These are phyloP conservation scores for Hansenula anomala DNA, from an alignment of 1,139 yeast genomes.

Conservation along the genomic window DNA sequence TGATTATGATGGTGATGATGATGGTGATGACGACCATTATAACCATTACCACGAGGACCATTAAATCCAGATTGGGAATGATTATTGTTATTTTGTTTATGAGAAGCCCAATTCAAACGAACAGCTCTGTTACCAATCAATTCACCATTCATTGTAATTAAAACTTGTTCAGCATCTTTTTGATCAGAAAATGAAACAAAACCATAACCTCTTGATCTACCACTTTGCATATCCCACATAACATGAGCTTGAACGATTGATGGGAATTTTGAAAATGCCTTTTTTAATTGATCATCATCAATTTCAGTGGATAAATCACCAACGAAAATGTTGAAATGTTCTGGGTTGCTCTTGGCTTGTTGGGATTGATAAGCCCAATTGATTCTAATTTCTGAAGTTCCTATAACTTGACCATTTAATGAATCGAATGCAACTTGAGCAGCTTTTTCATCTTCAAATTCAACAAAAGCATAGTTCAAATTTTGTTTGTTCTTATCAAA, in stretches of 20 bases:
- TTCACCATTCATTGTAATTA: constrained; percentile 71
- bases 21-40: constrained; percentile 5
- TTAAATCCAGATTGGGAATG: constrained; percentile 3
- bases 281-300: constrained; percentile 65
- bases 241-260: constrained; percentile 82
- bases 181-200: constrained; percentile 74
- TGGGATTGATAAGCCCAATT: constrained; percentile 86
- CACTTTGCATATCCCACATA: constrained; percentile 97
- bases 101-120: constrained; percentile 88
- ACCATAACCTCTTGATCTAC: constrained; percentile 88
- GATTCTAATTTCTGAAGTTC: constrained; percentile 53
- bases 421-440: constrained; percentile 62
- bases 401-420: constrained; percentile 51
- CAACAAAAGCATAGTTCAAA: constrained; percentile 80
- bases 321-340: constrained; percentile 71
- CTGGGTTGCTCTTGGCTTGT: constrained; percentile 46
- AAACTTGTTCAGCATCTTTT: constrained; percentile 70
- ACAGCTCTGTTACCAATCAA: constrained; percentile 70
- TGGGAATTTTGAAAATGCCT: constrained; percentile 54
- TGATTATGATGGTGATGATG: constrained; percentile 9
- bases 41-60: constrained; percentile 2
- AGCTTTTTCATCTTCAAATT: constrained; percentile 51
- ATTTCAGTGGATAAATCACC: constrained; percentile 86
- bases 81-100: constrained; percentile 37
- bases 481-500: constrained; percentile 73